Evolutionary conservation across 768 basidiomycete genomes (phyloP), one percentile per base, ranked within the genome.

Genomic region (Xerocomellus intermedius): DNA sequence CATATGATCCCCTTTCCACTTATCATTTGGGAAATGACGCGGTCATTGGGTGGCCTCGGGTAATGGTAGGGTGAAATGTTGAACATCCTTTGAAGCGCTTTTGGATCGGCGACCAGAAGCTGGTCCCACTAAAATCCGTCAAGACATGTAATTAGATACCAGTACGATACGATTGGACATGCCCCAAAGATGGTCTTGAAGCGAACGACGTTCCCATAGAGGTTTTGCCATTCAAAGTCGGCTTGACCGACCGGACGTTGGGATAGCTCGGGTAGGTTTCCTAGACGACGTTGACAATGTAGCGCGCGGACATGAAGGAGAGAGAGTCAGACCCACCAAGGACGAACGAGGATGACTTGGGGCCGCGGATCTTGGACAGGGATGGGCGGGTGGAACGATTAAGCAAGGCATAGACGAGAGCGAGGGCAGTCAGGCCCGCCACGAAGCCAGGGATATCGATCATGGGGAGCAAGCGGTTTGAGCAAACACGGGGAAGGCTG

Each of bases 61-160:
- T 75, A 82, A 22, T 68, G 68, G 52, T 81, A 78, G 3, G 69
- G 75, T 3, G 75, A 69, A 2, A 76, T 77, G 38, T 74, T 73
- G 54, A 75, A 74, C 26, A 82, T 68, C 43, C 58, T 58, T 30
- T 65, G 69, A 0, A 73, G 28, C 4, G 79, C 80, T 58, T 81
- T 81, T 5, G 78, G 75, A 61, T 82, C 80, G 9, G 78, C 66
- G 4, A 80, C 58, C 35, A 79, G 59, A 14, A 82, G 74, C 26
- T 73, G 69, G 50, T 80, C 74, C 58, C 74, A 74, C 80, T 79
- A 50, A 16, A 39, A 46, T 42, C 26, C 22, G 48, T 21, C 5
- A 10, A 35, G 32, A 37, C n/a, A 48, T 36, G 21, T 36, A 67
- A 67, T 48, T 14, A 44, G 55, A 45, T 5, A 21, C 6, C 6